A percentile compares a stretch with the other conserved stretches of the same genome.
phyloP scores from a whole-genome alignment of 345 rosid genomes.

The Microcos paniculata region DNA sequence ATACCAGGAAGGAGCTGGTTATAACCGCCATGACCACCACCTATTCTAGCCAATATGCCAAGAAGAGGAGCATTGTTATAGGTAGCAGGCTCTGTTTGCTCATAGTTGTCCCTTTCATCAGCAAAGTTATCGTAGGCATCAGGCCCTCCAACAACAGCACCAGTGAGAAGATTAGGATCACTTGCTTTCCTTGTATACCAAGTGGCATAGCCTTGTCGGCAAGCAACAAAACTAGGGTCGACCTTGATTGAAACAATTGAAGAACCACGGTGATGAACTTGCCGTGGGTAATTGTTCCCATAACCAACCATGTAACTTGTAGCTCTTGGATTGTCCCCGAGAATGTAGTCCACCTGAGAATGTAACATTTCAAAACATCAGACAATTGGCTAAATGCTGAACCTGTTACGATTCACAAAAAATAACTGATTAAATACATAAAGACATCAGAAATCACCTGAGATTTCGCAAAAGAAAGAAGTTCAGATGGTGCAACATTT shows the following conservation, averaged over 20 bases:
- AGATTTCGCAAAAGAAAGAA: conserved; percentile 77
- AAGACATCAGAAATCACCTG: conserved; percentile 48
- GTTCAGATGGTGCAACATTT: conserved; percentile 56
- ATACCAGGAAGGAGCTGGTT: conserved; percentile 98
- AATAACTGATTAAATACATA: not conserved
- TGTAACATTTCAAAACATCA: conserved; percentile 9
- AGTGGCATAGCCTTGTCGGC: conserved; percentile 94
- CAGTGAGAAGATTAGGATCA: conserved; percentile 87
- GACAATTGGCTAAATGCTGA: not conserved
- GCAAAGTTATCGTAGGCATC: conserved; percentile 95
- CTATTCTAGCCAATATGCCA: conserved; percentile 82
- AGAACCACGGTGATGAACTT: conserved; percentile 90
- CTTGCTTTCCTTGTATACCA: conserved; percentile 76
- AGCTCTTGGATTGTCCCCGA: conserved; percentile 96
- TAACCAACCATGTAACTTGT: conserved; percentile 98
- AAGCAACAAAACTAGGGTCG: conserved; percentile 60
- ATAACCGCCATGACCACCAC: conserved; percentile 62
- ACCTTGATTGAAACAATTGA: conserved; percentile 85
- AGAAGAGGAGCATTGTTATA: conserved; percentile 96
- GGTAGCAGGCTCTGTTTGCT: conserved; percentile 98
- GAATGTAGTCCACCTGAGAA: conserved; percentile 80
- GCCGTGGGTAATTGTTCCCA: conserved; percentile 87
- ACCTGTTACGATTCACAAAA: not conserved
- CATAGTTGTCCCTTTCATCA: conserved; percentile 87
- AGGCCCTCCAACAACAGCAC: conserved; percentile 96